Base-by-base conservation (phyloP, 148 eudicot species). In the Cornus suecica region DNA sequence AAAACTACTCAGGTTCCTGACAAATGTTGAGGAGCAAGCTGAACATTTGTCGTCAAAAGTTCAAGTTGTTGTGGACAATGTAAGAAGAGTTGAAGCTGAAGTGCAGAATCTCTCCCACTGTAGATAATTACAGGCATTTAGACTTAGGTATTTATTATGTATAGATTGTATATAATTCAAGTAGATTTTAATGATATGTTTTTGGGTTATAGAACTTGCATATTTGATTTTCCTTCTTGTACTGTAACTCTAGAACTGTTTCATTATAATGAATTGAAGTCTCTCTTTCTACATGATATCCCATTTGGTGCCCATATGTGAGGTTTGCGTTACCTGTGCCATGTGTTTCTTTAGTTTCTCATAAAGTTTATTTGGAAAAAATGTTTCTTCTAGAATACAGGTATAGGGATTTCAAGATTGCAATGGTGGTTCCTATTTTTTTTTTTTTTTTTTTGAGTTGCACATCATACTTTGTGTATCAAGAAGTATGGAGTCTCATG, bases 81-180 rank as follows among this genome's bases (percentile, higher is more conserved):
- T 87, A 62, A 84, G 72, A 70, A 76, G 78, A 77, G 84, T 77
- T 5, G 90, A 87, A 80, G 81, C 87, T 24, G 90, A 84, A 42
- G 73, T 76, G 30, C 82, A 51, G 2, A 72, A 71, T 22, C 45
- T 30, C 61, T 67, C 82, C 65, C 74, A 67, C 70, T 62, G 61
- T 61, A 28, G 56, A 75, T 76, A 79, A 79, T 31, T 41, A 80
- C 82, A 37, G 65, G 85, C 58, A 79, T 71, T 75, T 84, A 26
- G 71, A 66, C 14, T 11, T 65, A 20, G 25, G 63, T 64, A 14
- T 48, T 54, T 31, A 27, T 22, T 65, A 0, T 1, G 28, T 31
- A n/a, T 25, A 66, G 34, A 65, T 27, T 72, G 76, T 78, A 66
- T 48, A 78, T 54, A 45, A 30, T 34, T 14, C 13, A 41, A 18